Evolutionary conservation across 1,284 basidiomycete genomes (phyloP), one percentile per base, ranked within the genome.

Genomic region (Rugosomyces carneus): DNA sequence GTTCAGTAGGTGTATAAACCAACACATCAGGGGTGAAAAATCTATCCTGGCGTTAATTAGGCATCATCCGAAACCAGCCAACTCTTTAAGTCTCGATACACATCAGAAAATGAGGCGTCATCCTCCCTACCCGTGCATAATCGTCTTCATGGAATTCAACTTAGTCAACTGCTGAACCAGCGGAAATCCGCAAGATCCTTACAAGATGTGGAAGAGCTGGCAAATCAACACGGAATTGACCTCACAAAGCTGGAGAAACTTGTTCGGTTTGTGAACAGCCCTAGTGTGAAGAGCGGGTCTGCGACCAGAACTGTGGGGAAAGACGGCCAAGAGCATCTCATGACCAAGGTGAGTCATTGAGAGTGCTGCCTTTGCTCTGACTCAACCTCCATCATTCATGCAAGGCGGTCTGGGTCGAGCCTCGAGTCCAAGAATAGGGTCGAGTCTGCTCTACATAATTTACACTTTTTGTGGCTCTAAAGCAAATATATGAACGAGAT

Each of bases 231-330:
- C 60, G 76, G 71, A 5, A 64, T 93, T 16, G 80, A 84, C 40
- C 53, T 67, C 1, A 67, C 65, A 16, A 76, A 69, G 48, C 58
- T 93, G 45, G 71, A 79, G 41, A 72, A 63, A 10, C 56, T 93
- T 20, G 69, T 78, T 23, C 65, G 71, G 40, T 78, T 74, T 62
- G 76, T 92, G 54, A 91, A 77, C 60, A 85, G 78, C 45, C 85
- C 86, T 3, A 88, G 80, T 58, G 69, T 87, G 5, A 71, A 77
- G 31, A 72, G 72, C 35, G 67, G 67, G 2, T 72, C 74, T 26
- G 69, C 70, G 13, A 66, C 69, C 37, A 70, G 72, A 52, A 68
- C 65, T 15, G 69, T 75, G 20, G 72, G 70, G 19, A 64, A 81
- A 50, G 71, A 80, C 19, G 86, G 84, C 0, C 72, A 80, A 47